Percentiles rank a stretch among this genome's conserved stretches.
phyloP scores from a whole-genome alignment of 2,329 filamentous ascomycete genomes.

The Penicillium rolfsii region DNA sequence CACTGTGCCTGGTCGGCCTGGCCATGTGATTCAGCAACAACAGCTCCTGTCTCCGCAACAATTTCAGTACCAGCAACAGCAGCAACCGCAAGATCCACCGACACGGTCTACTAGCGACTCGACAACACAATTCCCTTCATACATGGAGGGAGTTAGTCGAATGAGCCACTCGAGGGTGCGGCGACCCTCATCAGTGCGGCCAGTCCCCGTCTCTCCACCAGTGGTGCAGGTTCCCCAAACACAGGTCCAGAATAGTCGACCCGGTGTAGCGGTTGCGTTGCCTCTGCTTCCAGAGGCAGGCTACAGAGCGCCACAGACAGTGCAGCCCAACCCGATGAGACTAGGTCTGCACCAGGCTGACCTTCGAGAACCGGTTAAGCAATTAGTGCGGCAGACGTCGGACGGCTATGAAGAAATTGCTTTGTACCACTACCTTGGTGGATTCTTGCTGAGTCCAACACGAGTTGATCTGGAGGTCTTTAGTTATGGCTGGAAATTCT shows the following conservation, averaged over 20 bases:
- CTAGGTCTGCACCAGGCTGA: constrained; percentile 59
- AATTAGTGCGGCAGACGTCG: constrained; percentile 30
- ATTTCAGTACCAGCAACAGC: background rate
- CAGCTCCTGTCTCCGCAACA: background rate
- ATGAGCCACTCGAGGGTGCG: background rate
- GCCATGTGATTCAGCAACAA: background rate
- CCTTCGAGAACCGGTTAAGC: constrained; percentile 57
- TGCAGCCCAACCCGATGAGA: constrained; percentile 23
- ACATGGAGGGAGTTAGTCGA: background rate
- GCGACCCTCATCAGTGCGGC: background rate
- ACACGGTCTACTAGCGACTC: background rate
- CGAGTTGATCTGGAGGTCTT: constrained; percentile 31
- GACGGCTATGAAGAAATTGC: constrained; percentile 29
- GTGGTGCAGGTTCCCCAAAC: background rate
- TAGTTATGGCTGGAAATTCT: constrained; percentile 41
- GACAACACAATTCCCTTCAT: background rate
- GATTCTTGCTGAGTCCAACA: constrained; percentile 37
- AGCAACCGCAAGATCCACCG: too few species aligned
- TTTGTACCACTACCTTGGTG: constrained; percentile 43
- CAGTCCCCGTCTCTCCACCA: background rate
- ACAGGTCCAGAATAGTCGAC: background rate
- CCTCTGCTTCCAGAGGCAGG: constrained; percentile 19
- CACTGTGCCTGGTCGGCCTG: background rate
- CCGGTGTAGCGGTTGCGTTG: background rate
- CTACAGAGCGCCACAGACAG: constrained; percentile 19